Percentiles rank a stretch among this genome's conserved stretches.
These are phyloP conservation scores for Graphilbum fragrans DNA, from an alignment of 2,329 filamentous ascomycete species.

Conservation along the genomic window DNA sequence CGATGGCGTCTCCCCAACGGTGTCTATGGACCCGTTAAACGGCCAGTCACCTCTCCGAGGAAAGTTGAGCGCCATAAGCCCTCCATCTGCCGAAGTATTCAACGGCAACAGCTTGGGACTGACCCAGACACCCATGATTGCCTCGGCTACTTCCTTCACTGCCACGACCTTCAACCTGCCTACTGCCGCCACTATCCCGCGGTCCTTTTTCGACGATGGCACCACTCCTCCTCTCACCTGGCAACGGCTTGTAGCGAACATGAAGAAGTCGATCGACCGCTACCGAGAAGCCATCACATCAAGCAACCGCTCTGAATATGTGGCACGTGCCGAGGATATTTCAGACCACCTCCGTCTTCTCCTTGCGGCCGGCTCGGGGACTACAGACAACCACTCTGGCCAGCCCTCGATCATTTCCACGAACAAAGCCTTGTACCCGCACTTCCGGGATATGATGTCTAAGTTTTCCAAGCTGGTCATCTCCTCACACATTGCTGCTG, in stretches of 20 bases:
- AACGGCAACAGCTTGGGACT: constrained; percentile 31
- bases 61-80: constrained; percentile 24
- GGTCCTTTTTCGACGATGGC: constrained; percentile 86
- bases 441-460: constrained; percentile 99
- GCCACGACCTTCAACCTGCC: constrained; percentile 45
- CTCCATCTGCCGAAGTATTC: constrained; percentile 40
- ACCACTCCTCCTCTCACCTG: constrained; percentile 71
- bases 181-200: constrained; percentile 51
- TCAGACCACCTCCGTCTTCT: constrained; percentile 90
- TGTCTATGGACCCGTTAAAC: constrained; percentile 84
- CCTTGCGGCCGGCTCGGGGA: constrained; percentile 90
- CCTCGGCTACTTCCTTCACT: constrained; percentile 51
- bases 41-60: constrained; percentile 39
- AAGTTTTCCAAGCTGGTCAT: constrained; percentile 98
- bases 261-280: constrained; percentile 79
- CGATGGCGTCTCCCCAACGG: constrained; percentile 70
- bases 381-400: constrained; percentile 96
- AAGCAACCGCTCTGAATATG: constrained; percentile 78
- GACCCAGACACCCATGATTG: constrained; percentile 35
- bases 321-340: constrained; percentile 90
- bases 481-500: constrained; percentile 92
- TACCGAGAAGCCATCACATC: constrained; percentile 84
- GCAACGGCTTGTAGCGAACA: constrained; percentile 82
- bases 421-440: constrained; percentile 92
- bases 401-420: constrained; percentile 99